A percentile compares a stretch with the other conserved stretches of the same genome.
phyloP scores from a whole-genome alignment of 352 stramenopile genomes.

The Pythium apleroticum region DNA sequence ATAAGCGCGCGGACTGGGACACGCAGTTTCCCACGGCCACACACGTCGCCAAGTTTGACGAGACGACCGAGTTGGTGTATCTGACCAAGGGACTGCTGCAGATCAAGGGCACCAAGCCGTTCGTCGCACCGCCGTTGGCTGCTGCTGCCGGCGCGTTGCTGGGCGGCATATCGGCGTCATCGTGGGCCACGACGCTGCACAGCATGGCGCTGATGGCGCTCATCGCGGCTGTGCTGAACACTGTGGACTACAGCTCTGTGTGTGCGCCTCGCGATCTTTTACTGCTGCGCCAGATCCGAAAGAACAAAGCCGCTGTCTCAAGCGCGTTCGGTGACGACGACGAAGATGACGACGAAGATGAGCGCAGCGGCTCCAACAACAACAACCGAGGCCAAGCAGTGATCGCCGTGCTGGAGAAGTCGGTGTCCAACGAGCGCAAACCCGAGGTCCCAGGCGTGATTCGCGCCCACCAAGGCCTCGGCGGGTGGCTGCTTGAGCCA shows the following conservation, averaged over 20 bases:
- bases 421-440: conserved; percentile 77
- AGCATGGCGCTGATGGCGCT: conserved; percentile 50
- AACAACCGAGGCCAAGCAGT: conserved; percentile 34
- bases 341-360: conserved; percentile 33
- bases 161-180: conserved; percentile 38
- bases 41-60: conserved; percentile 72
- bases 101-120: conserved; percentile 44
- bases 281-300: conserved; percentile 68
- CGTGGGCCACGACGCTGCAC: conserved; percentile 49
- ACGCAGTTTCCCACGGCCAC: conserved; percentile 61
- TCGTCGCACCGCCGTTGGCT: conserved; percentile 50
- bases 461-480: conserved; percentile 60
- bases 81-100: conserved; percentile 51
- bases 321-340: conserved; percentile 40
- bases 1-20: conserved; percentile 73
- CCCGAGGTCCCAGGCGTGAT: conserved; percentile 37
- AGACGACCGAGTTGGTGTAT: conserved; percentile 75
- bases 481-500: conserved; percentile 75
- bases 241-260: conserved; percentile 51
- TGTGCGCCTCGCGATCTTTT: conserved; percentile 61
- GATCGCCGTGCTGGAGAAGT: conserved; percentile 78
- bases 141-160: conserved; percentile 41
- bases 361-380: conserved; percentile 7
- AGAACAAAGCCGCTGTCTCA: conserved; percentile 26
- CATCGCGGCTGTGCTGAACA: conserved; percentile 44